Evolutionary conservation across 1,284 basidiomycete genomes (phyloP), one percentile per base, ranked within the genome.

Genomic region (Cutaneotrichosporon daszewskae): DNA sequence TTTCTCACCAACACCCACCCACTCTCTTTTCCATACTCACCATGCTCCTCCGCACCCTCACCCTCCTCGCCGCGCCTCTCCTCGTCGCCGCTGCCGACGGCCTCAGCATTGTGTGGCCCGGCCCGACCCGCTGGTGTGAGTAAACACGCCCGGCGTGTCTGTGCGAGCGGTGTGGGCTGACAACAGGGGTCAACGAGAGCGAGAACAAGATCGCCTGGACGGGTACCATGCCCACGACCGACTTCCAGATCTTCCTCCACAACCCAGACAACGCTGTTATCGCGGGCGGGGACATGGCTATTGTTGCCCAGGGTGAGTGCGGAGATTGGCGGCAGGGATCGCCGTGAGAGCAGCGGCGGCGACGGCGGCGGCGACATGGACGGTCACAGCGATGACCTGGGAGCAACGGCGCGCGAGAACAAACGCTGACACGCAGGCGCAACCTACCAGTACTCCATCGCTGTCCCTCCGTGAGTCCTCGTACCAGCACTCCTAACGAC

Each of bases 171-270:
- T 46, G n/a, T 38, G 36, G 19, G 12, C 6, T 10, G 10, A 11
- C 39, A 8, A 22, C 43, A 65, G 63, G 65, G 66, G 45, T 69
- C 33, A 54, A 54, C 17, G 41, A 66, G 35, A 53, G 48, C 22
- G 27, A 53, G 37, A 66, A 66, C 44, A 66, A 61, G 5, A 47
- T 69, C 32, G 53, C 50, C 14, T 71, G 66, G 66, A 44, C 49
- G 10, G 56, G 51, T 24, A 32, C 44, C 14, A 32, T 25, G 13
- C 39, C 39, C 16, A 13, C 36, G 26, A 51, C 56, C 20, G 41
- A 59, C 35, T 67, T 67, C 49, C 58, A 59, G 16, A 57, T 63
- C 28, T 66, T 62, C 47, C 48, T 69, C 34, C 41, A 27, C 28
- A 39, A 45, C 43, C 20, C 32, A 8, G 28, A 40, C 37, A 12